These are phyloP conservation scores for Cajanus cajan DNA, from an alignment of 306 rosid species.

Conservation along the genomic window DNA sequence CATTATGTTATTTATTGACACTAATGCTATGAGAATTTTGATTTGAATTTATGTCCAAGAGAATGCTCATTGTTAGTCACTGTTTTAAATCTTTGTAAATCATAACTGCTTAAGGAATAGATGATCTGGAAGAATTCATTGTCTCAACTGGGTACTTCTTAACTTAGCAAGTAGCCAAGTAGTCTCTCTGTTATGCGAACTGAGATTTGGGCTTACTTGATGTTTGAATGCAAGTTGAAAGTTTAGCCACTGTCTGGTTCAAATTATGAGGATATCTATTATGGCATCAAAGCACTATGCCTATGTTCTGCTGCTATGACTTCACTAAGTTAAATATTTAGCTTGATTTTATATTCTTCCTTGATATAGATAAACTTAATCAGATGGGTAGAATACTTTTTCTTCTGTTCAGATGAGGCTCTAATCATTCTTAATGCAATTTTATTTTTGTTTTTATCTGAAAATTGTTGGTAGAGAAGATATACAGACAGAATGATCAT, in stretches of 20 bases:
- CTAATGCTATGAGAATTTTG: slow-evolving; percentile 20
- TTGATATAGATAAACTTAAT: not conserved
- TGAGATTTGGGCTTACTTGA: not conserved
- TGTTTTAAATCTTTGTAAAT: slow-evolving; percentile 2
- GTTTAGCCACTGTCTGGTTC: not conserved
- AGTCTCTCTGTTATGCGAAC: not conserved
- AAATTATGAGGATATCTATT: not conserved
- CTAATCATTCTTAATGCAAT: not conserved
- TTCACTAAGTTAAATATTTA: not conserved
- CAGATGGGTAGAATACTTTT: not conserved
- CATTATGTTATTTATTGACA: slow-evolving; percentile 14
- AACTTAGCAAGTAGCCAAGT: slow-evolving; percentile 13
- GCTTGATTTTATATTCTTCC: not conserved
- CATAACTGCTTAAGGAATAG: not conserved
- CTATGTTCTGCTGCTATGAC: not conserved
- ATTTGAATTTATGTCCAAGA: slow-evolving; percentile 26
- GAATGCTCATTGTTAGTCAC: not conserved
- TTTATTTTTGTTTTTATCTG: not conserved
- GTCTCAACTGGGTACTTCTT: not conserved
- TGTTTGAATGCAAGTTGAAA: not conserved
- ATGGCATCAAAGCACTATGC: not conserved
- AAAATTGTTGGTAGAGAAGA: not conserved
- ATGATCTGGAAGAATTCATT: not conserved
- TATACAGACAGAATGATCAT: not conserved
- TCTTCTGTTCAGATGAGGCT: not conserved